phyloP scores from a whole-genome alignment of 2,329 filamentous ascomycete genomes.

The Teratosphaeria destructans region DNA sequence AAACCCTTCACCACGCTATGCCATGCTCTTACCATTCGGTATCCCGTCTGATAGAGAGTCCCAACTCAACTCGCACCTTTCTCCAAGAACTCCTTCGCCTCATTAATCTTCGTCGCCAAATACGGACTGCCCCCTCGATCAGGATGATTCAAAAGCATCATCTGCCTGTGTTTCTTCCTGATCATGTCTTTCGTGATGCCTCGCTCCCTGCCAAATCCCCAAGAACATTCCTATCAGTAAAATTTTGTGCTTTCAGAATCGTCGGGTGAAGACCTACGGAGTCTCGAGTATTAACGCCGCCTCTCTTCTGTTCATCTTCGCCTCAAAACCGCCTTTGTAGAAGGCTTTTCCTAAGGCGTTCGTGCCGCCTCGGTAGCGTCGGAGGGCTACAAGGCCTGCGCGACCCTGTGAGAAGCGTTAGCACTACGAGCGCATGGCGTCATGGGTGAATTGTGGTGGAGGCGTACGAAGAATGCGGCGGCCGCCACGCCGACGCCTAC shows the following conservation, averaged over 20 bases:
- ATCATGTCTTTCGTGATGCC: conserved; percentile 84
- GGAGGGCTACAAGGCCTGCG: conserved; percentile 79
- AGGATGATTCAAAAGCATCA: conserved; percentile 97
- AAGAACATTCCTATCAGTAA: background rate
- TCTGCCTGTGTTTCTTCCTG: conserved; percentile 84
- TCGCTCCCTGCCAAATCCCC: conserved; percentile 56
- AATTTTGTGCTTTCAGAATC: background rate
- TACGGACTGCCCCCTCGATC: conserved; percentile 96
- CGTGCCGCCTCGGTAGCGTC: conserved; percentile 63
- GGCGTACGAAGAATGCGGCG: conserved; percentile 53
- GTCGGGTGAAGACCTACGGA: conserved; percentile 49
- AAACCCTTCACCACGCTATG: background rate
- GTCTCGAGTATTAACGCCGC: conserved; percentile 84
- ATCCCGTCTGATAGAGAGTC: background rate
- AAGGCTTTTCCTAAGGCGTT: conserved; percentile 80
- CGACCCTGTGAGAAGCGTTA: conserved; percentile 54
- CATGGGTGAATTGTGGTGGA: background rate
- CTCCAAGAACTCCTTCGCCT: conserved; percentile 92
- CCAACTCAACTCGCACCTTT: conserved; percentile 38
- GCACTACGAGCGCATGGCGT: background rate
- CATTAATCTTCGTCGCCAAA: conserved; percentile 93
- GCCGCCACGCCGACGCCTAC: conserved; percentile 53
- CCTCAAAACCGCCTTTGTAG: conserved; percentile 98
- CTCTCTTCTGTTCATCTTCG: conserved; percentile 85
- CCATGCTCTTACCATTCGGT: background rate